A percentile compares a stretch with the other conserved stretches of the same genome.
Evolutionary conservation across 1,284 basidiomycete species (phyloP).

Genomic region (Trichosporon inkin): DNA sequence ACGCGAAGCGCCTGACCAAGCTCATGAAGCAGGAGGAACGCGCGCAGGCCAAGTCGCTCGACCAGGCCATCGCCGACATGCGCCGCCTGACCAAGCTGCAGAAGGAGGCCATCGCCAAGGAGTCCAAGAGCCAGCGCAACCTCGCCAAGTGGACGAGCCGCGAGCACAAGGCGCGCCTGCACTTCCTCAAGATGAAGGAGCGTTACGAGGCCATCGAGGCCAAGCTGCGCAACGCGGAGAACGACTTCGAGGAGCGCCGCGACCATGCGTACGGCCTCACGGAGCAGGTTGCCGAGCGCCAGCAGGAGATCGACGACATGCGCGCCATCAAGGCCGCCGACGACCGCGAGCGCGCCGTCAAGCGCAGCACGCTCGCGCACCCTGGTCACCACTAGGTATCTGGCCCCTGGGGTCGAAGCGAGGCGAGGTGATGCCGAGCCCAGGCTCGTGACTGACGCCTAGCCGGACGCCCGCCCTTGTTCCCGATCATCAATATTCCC

Average conservation of each 20-base stretch:
- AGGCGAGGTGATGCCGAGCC: too few species aligned
- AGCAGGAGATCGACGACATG: slow-evolving; percentile 51
- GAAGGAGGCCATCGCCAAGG: slow-evolving; percentile 45
- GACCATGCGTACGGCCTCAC: slow-evolving; percentile 47
- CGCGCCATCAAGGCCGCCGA: slow-evolving; percentile 52
- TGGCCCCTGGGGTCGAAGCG: too few species aligned
- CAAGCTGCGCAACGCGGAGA: slow-evolving; percentile 47
- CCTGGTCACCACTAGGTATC: slow-evolving; percentile 47
- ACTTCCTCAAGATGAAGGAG: slow-evolving; percentile 51
- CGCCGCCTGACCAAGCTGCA: slow-evolving; percentile 47
- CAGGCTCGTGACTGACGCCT: too few species aligned
- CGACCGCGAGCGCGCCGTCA: slow-evolving; percentile 52
- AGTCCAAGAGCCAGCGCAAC: slow-evolving; percentile 47
- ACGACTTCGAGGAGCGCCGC: slow-evolving; percentile 48
- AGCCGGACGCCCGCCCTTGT: too few species aligned
- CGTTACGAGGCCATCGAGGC: slow-evolving; percentile 48
- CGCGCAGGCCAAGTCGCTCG: slow-evolving; percentile 44
- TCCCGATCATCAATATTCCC: too few species aligned
- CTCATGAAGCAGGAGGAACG: slow-evolving; percentile 50
- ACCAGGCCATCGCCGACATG: slow-evolving; percentile 48
- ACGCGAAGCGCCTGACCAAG: slow-evolving; percentile 48
- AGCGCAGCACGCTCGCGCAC: slow-evolving; percentile 49
- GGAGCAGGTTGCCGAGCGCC: slow-evolving; percentile 41
- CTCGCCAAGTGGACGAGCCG: slow-evolving; percentile 48
- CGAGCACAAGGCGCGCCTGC: slow-evolving; percentile 50